Conservation (phyloP, 2,329 filamentous ascomycete species). For the Fusarium sp. region DNA sequence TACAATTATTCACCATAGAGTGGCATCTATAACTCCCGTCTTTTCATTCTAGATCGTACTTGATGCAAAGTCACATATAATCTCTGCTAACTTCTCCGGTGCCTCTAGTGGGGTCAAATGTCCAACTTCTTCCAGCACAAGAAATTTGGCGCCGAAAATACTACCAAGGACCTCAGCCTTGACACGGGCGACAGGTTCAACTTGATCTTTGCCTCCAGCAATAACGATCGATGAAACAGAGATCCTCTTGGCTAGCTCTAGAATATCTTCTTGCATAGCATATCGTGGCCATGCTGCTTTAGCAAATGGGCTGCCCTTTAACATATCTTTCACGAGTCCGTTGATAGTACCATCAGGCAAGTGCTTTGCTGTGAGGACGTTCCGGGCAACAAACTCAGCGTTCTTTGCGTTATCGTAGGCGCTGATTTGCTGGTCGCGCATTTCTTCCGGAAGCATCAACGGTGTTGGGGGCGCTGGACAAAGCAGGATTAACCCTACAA, state of each 20-base stretch:
- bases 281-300: neutral
- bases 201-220: neutral
- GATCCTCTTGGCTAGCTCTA: neutral
- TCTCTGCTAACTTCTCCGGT: accelerated
- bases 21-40: no score
- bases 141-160: accelerated
- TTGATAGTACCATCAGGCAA: neutral
- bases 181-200: neutral
- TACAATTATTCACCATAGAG: no score
- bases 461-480: neutral
- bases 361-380: accelerated
- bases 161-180: neutral
- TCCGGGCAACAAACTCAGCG: neutral
- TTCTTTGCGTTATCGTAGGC: neutral
- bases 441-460: accelerated
- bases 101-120: neutral
- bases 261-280: neutral
- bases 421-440: neutral
- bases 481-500: neutral
- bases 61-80: neutral
- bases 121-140: neutral
- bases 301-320: neutral
- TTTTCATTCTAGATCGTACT: accelerated
- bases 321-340: neutral
- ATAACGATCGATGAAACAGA: neutral